phyloP scores from a whole-genome alignment of 139 green algal species.

The Chlamydomonas sphaeroides region DNA sequence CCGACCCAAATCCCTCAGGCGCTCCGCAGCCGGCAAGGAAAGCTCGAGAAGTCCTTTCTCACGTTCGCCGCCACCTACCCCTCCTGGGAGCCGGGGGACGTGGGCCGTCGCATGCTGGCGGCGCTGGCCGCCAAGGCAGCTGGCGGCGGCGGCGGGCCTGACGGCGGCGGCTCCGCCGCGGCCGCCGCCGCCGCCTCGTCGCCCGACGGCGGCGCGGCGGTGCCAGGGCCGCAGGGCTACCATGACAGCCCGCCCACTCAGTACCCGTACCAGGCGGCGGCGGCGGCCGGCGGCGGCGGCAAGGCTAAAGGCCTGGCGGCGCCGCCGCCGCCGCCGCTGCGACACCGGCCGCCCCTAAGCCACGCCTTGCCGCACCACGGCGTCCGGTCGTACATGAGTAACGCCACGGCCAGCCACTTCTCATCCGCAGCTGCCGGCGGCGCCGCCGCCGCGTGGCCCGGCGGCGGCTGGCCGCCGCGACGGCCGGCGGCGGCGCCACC shows the following conservation, averaged over 20 bases:
- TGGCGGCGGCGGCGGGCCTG: too few relatives aligned
- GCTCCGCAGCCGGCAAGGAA: constrained; percentile 80
- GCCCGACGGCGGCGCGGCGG: neutral
- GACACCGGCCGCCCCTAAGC: too few relatives aligned
- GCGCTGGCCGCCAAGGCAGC: constrained; percentile 28
- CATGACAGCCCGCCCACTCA: too few relatives aligned
- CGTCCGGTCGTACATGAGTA: constrained; percentile 30
- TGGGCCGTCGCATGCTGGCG: constrained; percentile 64
- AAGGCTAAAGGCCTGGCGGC: too few relatives aligned
- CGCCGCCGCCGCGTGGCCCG: neutral
- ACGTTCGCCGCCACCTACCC: constrained; percentile 92
- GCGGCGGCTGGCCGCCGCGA: neutral
- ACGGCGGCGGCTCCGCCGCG: too few relatives aligned
- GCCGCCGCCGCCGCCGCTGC: too few relatives aligned
- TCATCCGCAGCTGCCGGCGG: neutral
- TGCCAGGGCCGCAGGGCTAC: too few relatives aligned
- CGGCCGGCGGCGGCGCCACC: neutral
- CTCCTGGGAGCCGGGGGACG: constrained; percentile 73
- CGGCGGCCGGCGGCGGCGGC: neutral
- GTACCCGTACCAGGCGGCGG: constrained; percentile 39
- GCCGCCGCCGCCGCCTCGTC: too few relatives aligned
- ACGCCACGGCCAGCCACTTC: neutral
- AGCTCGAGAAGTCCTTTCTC: constrained; percentile 95
- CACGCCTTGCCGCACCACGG: constrained; percentile 33
- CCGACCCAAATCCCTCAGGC: too few relatives aligned